phyloP scores from a whole-genome alignment of 2,329 filamentous ascomycete species.

The Achaetomium macrosporum region DNA sequence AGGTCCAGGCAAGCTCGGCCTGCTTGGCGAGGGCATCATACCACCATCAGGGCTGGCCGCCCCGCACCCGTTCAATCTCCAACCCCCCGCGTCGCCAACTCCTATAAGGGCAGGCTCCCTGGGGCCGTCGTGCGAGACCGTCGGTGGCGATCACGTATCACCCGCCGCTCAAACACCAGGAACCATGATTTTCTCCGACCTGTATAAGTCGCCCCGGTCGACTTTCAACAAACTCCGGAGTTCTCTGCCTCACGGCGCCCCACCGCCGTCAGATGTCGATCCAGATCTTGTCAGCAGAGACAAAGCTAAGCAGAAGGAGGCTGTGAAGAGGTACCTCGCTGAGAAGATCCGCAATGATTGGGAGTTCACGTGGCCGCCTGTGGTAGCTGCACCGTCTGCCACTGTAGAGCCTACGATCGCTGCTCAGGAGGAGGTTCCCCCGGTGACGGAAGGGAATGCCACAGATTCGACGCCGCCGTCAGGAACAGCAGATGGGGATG shows the following conservation, averaged over 20 bases:
- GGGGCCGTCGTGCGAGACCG: conserved; percentile 17
- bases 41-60: conserved; percentile 21
- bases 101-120: conserved; percentile 22
- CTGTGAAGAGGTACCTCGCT: conserved; percentile 50
- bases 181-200: conserved; percentile 54
- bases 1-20: conserved; percentile 17
- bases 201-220: conserved; percentile 51
- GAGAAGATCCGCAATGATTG: conserved; percentile 54
- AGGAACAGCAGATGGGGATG: conserved; percentile 23
- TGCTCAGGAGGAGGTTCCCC: not conserved
- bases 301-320: conserved; percentile 57
- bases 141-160: conserved; percentile 20
- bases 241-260: conserved; percentile 29
- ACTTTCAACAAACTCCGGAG: conserved; percentile 48
- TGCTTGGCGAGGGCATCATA: conserved; percentile 24
- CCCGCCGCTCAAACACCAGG: conserved; percentile 18
- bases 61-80: conserved; percentile 21
- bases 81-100: conserved; percentile 12
- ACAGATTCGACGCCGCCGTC: conserved; percentile 6
- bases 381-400: not conserved
- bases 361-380: conserved; percentile 52
- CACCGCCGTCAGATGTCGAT: conserved; percentile 43
- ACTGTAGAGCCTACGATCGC: not conserved
- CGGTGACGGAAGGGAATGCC: not conserved
- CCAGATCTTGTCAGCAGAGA: conserved; percentile 57